A percentile compares a stretch with the other conserved stretches of the same genome.
Conservation (phyloP, 371 early-diverging fungal genomes). For the Vairimorpha necatrix region DNA sequence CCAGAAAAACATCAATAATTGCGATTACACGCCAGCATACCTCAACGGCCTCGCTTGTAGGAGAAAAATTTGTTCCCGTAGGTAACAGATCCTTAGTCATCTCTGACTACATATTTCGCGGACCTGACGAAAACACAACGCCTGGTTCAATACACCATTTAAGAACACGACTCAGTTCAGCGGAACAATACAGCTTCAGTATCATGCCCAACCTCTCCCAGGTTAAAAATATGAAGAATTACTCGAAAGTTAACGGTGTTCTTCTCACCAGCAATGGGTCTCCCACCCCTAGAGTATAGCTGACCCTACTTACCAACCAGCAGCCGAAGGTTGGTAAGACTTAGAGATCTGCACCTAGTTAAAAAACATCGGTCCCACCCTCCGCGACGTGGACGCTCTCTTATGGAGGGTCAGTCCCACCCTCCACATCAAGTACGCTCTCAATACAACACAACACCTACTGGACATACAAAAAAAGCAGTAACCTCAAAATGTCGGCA, state of each 20-base stretch:
- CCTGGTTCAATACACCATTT: no score
- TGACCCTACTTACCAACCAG: background rate
- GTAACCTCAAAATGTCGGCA: constrained; percentile 29
- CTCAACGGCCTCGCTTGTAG: background rate
- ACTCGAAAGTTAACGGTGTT: background rate
- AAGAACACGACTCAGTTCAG: no score
- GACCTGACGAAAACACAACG: background rate
- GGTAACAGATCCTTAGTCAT: background rate
- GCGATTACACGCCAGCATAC: no score
- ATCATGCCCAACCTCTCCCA: constrained; percentile 7
- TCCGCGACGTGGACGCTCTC: background rate
- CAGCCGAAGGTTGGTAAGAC: background rate
- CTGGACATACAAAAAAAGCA: background rate
- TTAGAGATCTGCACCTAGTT: background rate
- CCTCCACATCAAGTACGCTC: background rate
- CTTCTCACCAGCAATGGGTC: background rate
- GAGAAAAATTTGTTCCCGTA: background rate
- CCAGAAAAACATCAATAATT: background rate
- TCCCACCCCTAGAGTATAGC: background rate
- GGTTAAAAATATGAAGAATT: background rate
- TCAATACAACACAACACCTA: background rate
- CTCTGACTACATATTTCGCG: background rate
- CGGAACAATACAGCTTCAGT: background rate
- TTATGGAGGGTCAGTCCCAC: background rate
- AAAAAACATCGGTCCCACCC: no score